Base-by-base conservation (phyloP, 345 rosid species). In the Noccaea bulbosa region DNA sequence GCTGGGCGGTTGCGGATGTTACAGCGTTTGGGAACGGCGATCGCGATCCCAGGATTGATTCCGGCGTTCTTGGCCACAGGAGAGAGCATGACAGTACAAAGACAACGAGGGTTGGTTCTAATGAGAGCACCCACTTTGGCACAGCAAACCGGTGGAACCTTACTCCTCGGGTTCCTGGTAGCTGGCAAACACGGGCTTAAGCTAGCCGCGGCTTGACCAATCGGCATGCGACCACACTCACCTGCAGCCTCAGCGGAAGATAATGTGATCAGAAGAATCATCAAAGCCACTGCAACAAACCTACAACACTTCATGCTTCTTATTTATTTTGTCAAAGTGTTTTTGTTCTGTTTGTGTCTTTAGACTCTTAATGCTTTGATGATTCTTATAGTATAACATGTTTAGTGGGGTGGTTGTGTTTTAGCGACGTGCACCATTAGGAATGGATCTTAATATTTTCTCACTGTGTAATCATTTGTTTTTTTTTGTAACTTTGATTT, bases 11-110 rank as follows among this genome's bases (percentile, higher is more conserved):
- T 88, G 72, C 70, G 78, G 41, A 92, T 88, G 80, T 82, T 85
- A 87, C 98, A 92, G 16, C 95, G 81, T 72, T 90, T 90, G 0
- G 98, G 98, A 47, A 92, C 78, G 15, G 84, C 67, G 68, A 92
- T 81, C 10, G 95, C 98, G 60, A 83, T 69, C n/a, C 80, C 91
- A 8, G 91, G 95, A 39, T 77, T 88, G 72, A 92, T 87, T 51
- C 96, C 91, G 0, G 93, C 91, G 15, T 79, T 81, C 82, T 84
- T 90, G 10, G 98, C 90, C 80, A 85, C 43, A 30, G 96, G 96
- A 8, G 98, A 92, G 65, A 92, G 64, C 51, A 90, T 50, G 20
- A 87, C 88, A 7, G 95, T 88, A 57, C 95, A 88, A 1, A 90
- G 87, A 48, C 98, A 92, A 71, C 71, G 86, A 0, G 98, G 95